Evolutionary conservation across 805 yeast species (phyloP).

Genomic region (Wickerhamomyces chambardii): DNA sequence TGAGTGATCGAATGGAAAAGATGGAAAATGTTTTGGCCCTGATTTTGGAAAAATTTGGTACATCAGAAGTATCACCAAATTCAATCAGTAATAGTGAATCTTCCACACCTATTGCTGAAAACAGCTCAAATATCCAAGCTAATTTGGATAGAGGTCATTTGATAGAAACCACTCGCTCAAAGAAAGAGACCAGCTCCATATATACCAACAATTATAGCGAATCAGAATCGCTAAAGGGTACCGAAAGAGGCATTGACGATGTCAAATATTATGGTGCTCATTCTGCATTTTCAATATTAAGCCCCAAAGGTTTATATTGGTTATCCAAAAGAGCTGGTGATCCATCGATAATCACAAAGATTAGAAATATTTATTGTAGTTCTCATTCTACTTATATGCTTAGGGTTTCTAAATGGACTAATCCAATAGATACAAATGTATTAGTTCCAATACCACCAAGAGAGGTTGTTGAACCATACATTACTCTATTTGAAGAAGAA

Average conservation of each 20-base stretch:
- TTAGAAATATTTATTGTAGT: constrained; percentile 2
- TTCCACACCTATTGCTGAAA: no score
- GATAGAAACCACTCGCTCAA: no score
- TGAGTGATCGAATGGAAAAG: constrained; percentile 14
- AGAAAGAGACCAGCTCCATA: neutral
- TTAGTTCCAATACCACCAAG: constrained; percentile 1
- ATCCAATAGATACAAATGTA: neutral
- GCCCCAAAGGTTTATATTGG: constrained; percentile 29
- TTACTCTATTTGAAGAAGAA: neutral
- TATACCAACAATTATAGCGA: neutral
- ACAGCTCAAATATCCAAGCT: no score
- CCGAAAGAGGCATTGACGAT: constrained; percentile 2
- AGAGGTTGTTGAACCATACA: neutral
- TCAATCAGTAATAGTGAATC: no score
- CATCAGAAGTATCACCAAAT: no score
- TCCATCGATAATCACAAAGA: constrained; percentile 1
- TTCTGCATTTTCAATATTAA: constrained; percentile 26
- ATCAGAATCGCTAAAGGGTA: neutral
- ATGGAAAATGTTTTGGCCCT: neutral
- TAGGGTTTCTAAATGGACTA: neutral
- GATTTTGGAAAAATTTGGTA: no score
- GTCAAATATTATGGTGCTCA: constrained; percentile 17
- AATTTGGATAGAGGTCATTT: no score
- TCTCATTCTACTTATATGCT: constrained; percentile 1
- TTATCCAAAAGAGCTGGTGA: constrained; percentile 10